Conservation (phyloP, 257 asterid genomes). For the Henckelia pumila region DNA sequence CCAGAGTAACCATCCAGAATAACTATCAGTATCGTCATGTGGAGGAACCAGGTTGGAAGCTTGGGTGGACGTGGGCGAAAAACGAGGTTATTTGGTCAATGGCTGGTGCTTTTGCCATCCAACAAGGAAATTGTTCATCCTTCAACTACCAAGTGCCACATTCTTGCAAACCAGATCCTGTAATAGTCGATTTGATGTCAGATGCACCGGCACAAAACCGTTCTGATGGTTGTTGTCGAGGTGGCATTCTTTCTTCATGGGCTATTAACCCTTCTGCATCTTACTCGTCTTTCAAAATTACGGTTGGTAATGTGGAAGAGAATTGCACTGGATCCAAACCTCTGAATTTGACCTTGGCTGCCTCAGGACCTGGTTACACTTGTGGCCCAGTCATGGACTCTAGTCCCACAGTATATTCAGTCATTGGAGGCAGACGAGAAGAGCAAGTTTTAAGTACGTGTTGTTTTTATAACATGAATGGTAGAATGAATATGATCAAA, state of each 20-base stretch:
- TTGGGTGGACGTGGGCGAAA: conserved; percentile 63
- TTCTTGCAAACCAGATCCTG: conserved; percentile 50
- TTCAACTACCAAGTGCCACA: conserved; percentile 51
- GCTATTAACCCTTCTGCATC: conserved; percentile 47
- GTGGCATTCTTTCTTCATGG: conserved; percentile 51
- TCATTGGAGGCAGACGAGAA: conserved; percentile 52
- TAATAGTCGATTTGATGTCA: conserved; percentile 41
- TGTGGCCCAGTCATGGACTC: conserved; percentile 43
- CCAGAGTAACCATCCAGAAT: conserved; percentile 64
- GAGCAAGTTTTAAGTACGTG: conserved; percentile 67
- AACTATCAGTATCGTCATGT: conserved; percentile 62
- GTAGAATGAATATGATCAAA: too few relatives aligned
- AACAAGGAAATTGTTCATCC: conserved; percentile 60
- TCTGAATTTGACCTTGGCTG: conserved; percentile 45
- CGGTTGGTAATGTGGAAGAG: conserved; percentile 55
- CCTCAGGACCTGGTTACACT: conserved; percentile 68
- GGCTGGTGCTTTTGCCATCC: conserved; percentile 52
- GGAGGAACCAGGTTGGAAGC: conserved; percentile 63
- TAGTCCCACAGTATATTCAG: conserved; percentile 53
- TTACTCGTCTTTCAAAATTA: conserved; percentile 43
- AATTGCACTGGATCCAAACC: conserved; percentile 42
- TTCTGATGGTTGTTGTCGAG: conserved; percentile 48
- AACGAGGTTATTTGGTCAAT: conserved; percentile 59
- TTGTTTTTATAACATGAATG: neutral
- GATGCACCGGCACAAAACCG: conserved; percentile 39